These are phyloP conservation scores for Aspergillus brunneoviolaceus DNA, from an alignment of 2,329 filamentous ascomycete genomes.

Conservation along the genomic window DNA sequence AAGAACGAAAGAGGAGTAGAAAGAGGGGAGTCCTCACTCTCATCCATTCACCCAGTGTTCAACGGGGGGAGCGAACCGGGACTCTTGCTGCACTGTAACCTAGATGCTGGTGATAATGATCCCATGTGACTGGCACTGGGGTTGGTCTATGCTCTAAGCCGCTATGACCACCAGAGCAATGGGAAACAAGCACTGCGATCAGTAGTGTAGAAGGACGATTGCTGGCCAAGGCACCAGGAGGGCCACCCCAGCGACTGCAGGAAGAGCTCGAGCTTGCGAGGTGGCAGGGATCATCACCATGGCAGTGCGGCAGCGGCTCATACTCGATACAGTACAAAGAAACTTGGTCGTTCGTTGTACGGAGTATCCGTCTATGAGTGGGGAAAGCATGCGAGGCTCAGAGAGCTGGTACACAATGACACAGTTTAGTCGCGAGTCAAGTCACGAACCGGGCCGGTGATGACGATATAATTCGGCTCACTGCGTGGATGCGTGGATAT, in stretches of 20 bases:
- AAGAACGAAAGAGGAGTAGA: neutral
- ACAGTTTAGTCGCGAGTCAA: neutral
- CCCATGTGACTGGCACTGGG: neutral
- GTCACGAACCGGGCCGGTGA: neutral
- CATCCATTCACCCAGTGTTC: neutral
- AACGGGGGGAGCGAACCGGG: neutral
- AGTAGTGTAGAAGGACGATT: neutral
- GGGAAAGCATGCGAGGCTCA: neutral
- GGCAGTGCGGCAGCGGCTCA: neutral
- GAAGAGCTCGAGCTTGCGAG: neutral
- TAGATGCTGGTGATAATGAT: neutral
- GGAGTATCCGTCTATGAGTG: neutral
- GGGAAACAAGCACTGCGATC: neutral
- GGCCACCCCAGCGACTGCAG: neutral
- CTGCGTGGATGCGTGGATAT: neutral
- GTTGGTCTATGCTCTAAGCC: neutral
- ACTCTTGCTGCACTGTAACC: neutral
- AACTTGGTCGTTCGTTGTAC: neutral
- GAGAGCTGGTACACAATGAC: neutral
- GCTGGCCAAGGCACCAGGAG: neutral
- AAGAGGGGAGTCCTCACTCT: neutral
- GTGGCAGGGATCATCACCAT: slow-evolving; percentile 1
- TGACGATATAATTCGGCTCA: neutral
- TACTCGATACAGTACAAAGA: neutral
- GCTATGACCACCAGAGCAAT: neutral